phyloP scores from a whole-genome alignment of 2,329 filamentous ascomycete genomes.

The Alternaria hordeiaustralica region DNA sequence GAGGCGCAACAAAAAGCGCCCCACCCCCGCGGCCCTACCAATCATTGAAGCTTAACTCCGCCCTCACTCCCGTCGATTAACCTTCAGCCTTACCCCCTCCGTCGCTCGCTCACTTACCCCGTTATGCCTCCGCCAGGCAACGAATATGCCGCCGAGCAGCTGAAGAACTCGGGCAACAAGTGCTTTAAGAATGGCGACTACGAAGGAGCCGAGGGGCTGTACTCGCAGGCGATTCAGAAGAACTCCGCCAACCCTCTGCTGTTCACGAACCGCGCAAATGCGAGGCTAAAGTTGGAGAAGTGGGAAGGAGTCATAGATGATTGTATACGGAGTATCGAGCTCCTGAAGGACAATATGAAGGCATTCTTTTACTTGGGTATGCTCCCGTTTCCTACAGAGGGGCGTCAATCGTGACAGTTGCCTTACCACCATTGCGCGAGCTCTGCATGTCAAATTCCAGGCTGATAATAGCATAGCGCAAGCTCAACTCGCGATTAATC shows the following conservation, averaged over 20 bases:
- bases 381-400: constrained; percentile 6
- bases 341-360: constrained; percentile 75
- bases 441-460: neutral
- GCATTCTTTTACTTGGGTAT: constrained; percentile 75
- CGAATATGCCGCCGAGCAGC: constrained; percentile 53
- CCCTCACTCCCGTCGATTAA: constrained; percentile 22
- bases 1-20: constrained; percentile 19
- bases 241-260: constrained; percentile 79
- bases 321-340: constrained; percentile 74
- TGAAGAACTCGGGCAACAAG: constrained; percentile 65
- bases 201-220: constrained; percentile 69
- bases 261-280: constrained; percentile 89
- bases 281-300: constrained; percentile 73
- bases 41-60: constrained; percentile 29
- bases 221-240: constrained; percentile 79
- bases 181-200: constrained; percentile 72
- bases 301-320: constrained; percentile 80
- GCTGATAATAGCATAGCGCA: constrained; percentile 61
- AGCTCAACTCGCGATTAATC: constrained; percentile 76
- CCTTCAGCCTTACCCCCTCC: constrained; percentile 1
- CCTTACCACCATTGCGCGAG: neutral
- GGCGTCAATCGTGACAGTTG: neutral
- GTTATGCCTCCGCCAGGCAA: constrained; percentile 37
- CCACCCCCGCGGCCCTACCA: constrained; percentile 28
- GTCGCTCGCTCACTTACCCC: neutral